Percentiles rank a stretch among this genome's conserved stretches.
Conservation (phyloP, 78 protist genomes). For the Dictyostelium brefeldianum region DNA sequence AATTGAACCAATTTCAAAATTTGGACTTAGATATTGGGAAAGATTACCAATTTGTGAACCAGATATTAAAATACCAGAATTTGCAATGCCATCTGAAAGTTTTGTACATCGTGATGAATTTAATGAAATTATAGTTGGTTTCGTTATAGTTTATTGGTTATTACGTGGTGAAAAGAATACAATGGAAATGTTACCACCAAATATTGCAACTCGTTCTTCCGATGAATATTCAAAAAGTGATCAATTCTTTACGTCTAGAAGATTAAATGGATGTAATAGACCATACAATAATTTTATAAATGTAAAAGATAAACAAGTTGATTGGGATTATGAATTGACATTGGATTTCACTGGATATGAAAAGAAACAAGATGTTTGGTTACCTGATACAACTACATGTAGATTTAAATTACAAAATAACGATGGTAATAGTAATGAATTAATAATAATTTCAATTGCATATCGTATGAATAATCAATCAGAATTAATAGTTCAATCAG, state of each 20-base stretch:
- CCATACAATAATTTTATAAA: constrained; percentile 34
- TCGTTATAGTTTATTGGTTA: constrained; percentile 63
- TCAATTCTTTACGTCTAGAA: constrained; percentile 21
- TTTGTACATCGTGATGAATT: constrained; percentile 64
- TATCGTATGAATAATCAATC: neutral
- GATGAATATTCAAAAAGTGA: neutral
- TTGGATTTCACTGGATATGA: neutral
- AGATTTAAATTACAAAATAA: constrained; percentile 10
- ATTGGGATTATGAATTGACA: constrained; percentile 8
- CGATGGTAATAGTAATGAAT: neutral
- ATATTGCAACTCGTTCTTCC: constrained; percentile 17
- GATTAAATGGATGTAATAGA: constrained; percentile 47
- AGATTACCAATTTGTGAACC: constrained; percentile 57
- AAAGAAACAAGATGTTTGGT: constrained; percentile 39
- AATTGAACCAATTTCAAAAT: neutral
- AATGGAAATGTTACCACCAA: constrained; percentile 67
- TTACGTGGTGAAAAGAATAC: constrained; percentile 61
- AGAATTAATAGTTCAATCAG: neutral
- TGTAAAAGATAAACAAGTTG: neutral
- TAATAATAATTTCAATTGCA: constrained; percentile 5
- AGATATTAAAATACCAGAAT: constrained; percentile 32
- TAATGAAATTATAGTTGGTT: constrained; percentile 56
- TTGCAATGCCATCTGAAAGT: constrained; percentile 48
- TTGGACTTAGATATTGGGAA: constrained; percentile 59
- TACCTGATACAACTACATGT: constrained; percentile 22